These are phyloP conservation scores for Dictyostelium purpureum DNA, from an alignment of 78 protist species.

Conservation along the genomic window DNA sequence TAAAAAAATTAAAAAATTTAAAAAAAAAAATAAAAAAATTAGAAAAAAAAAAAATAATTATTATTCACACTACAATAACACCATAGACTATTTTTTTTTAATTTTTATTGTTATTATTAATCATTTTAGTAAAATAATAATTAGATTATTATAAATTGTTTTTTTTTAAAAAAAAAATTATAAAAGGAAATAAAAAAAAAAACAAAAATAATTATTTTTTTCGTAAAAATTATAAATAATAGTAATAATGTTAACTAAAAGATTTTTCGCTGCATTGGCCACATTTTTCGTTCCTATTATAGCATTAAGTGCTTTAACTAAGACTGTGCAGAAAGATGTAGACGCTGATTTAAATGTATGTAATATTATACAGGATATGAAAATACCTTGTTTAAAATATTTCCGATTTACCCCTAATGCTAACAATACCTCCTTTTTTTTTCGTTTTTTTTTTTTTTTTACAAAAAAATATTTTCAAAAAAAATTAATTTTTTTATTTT, in stretches of 20 bases:
- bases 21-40: too few species aligned
- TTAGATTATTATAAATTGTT: neutral
- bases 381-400: too few species aligned
- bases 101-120: neutral
- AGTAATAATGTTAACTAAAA: slow-evolving; percentile 8
- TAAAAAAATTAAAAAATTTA: neutral
- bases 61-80: too few species aligned
- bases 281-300: slow-evolving; percentile 17
- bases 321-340: slow-evolving; percentile 10
- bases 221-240: neutral
- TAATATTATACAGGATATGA: neutral
- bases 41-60: too few species aligned
- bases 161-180: neutral
- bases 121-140: neutral
- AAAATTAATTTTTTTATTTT: too few species aligned
- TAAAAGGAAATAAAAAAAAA: neutral
- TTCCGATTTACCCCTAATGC: too few species aligned
- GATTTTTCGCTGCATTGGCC: neutral
- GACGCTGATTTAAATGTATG: slow-evolving; percentile 28
- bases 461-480: neutral
- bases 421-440: too few species aligned
- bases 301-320: neutral
- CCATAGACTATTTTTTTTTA: neutral
- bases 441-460: neutral
- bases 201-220: neutral